Conservation (phyloP, 352 stramenopile species). For the Plasmopara muralis region DNA sequence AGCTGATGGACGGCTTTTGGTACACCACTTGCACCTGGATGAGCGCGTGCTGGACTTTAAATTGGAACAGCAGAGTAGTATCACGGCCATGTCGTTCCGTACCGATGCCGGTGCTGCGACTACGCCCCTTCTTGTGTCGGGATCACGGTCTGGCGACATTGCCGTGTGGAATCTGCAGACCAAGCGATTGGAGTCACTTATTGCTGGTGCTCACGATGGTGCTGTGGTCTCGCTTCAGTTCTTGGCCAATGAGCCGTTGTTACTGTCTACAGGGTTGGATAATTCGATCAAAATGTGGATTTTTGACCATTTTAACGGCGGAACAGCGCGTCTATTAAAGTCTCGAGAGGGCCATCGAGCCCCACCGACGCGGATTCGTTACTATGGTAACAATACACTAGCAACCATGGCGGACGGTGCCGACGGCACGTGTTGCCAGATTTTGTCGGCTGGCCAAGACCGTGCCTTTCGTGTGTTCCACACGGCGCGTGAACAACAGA, state of each 20-base stretch:
- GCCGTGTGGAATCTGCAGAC: slow-evolving; percentile 89
- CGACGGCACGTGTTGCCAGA: slow-evolving; percentile 83
- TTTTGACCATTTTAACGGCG: slow-evolving; percentile 84
- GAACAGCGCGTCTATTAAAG: slow-evolving; percentile 82
- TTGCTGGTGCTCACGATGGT: slow-evolving; percentile 71
- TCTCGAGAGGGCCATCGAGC: slow-evolving; percentile 81
- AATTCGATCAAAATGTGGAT: slow-evolving; percentile 93
- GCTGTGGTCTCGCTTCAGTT: slow-evolving; percentile 72
- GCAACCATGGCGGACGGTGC: slow-evolving; percentile 77
- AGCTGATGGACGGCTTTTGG: slow-evolving; percentile 66
- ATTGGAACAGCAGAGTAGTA: slow-evolving; percentile 65
- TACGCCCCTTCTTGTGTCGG: slow-evolving; percentile 56
- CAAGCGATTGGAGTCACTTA: slow-evolving; percentile 79
- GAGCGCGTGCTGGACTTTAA: slow-evolving; percentile 71
- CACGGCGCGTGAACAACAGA: slow-evolving; percentile 86
- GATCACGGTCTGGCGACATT: slow-evolving; percentile 72
- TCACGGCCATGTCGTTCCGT: slow-evolving; percentile 86
- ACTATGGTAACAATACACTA: slow-evolving; percentile 88
- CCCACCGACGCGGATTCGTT: slow-evolving; percentile 80
- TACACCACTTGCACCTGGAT: slow-evolving; percentile 86
- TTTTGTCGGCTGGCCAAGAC: slow-evolving; percentile 87
- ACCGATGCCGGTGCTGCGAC: slow-evolving; percentile 63
- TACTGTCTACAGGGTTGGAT: slow-evolving; percentile 83
- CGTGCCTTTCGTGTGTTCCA: slow-evolving; percentile 89
- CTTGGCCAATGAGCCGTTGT: slow-evolving; percentile 80